Percentiles rank a stretch among this genome's conserved stretches.
Conservation (phyloP, 2,329 filamentous ascomycete genomes). For the Neofusicoccum umdonicola region DNA sequence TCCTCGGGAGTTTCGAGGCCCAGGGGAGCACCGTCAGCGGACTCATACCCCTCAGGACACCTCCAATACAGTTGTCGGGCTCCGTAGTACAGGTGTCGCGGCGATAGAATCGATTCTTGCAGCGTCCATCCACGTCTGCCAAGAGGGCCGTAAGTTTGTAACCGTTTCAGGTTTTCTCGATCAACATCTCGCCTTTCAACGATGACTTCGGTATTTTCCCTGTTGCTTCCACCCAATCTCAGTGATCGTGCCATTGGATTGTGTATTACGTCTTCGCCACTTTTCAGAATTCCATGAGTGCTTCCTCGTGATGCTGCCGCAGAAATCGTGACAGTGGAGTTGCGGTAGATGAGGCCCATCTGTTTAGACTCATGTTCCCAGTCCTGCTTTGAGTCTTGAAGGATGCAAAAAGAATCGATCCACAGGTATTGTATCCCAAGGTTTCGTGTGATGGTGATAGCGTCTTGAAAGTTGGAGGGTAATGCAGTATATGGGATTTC, state of each 20-base stretch:
- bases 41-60: neutral
- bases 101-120: neutral
- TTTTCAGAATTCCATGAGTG: neutral
- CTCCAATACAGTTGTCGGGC: neutral
- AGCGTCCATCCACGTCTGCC: neutral
- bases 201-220: neutral
- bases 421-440: conserved; percentile 18
- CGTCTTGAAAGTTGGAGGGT: conserved; percentile 16
- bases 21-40: neutral
- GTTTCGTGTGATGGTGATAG: neutral
- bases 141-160: neutral
- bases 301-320: neutral
- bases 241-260: neutral
- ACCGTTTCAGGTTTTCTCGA: neutral
- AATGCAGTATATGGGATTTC: neutral
- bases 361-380: neutral
- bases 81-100: neutral
- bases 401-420: conserved; percentile 22
- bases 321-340: neutral
- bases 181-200: neutral
- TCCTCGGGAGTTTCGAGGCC: neutral
- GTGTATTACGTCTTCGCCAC: neutral
- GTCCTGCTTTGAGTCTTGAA: conserved; percentile 18
- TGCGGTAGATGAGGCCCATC: conserved; percentile 6
- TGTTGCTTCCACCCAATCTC: neutral